Evolutionary conservation across 2,329 filamentous ascomycete genomes (phyloP), one percentile per base, ranked within the genome.

Genomic region (Colletotrichum noveboracense): DNA sequence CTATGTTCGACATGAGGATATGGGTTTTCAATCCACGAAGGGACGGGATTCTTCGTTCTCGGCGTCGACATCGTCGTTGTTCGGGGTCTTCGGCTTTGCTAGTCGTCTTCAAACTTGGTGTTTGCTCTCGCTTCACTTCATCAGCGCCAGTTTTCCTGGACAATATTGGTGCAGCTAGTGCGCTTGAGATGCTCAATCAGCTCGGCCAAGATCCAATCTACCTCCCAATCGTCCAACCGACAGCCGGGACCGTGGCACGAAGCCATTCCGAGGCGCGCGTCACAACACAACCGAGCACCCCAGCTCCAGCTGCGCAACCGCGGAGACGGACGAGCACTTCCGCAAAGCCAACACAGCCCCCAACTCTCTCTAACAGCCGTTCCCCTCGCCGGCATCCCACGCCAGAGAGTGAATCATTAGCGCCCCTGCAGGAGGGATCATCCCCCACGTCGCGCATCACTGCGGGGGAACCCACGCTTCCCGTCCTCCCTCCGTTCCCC

Each of bases 1-100:
- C 79, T 81, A 76, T 83, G 78, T 21, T 81, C 77, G 43, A 84
- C 74, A 28, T 83, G 78, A 34, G 82, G 82, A 34, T 83, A 82
- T 2, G 80, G 78, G 14, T 78, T 80, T 66, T 81, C 62, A 60
- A 86, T 82, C 84, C 83, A 84, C 43, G 76, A 77, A 5, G 83
- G 82, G 79, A 84, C 79, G 4, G 79, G 77, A 76, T 80, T 81
- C 71, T 74, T 81, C 56, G 78, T 80, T 55, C 74, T 69, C 13
- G 77, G 77, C 7, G 78, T 78, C 18, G 81, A 77, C 79, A 81
- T 81, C 7, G 28, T 55, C 58, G 21, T 14, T 8, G 8, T 5
- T 28, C 10, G 14, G 21, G 7, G 13, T 26, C 24, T n/a, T 69
- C 28, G 34, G 18, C 30, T n/a, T 18, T 18, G 14, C 34, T 16